A percentile compares a stretch with the other conserved stretches of the same genome.
phyloP scores from a whole-genome alignment of 805 yeast species.

The Metschnikowia orientalis region DNA sequence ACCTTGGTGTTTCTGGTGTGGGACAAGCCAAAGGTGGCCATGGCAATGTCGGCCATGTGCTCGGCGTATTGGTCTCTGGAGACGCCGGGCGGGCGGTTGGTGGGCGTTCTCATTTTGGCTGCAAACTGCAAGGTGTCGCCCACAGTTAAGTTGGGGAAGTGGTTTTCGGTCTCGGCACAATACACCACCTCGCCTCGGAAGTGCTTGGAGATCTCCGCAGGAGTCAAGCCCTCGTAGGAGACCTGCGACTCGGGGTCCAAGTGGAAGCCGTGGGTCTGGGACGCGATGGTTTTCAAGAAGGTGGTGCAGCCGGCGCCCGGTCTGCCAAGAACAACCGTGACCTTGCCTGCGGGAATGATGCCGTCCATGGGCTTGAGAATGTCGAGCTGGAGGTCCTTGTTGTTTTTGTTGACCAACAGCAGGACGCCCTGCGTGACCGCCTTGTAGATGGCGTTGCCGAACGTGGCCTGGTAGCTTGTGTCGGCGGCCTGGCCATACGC shows the following conservation, averaged over 20 bases:
- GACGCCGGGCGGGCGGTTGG: slow-evolving; percentile 52
- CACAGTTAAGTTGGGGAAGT: slow-evolving; percentile 65
- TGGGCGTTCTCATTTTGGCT: slow-evolving; percentile 55
- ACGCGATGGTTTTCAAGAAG: slow-evolving; percentile 57
- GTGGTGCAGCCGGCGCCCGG: slow-evolving; percentile 80
- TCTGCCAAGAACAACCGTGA: slow-evolving; percentile 68
- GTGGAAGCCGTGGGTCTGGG: slow-evolving; percentile 56
- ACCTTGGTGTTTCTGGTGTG: slow-evolving; percentile 56
- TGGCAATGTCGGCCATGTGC: slow-evolving; percentile 37
- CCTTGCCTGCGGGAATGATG: slow-evolving; percentile 54
- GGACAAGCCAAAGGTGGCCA: slow-evolving; percentile 47
- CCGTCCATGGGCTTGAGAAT: slow-evolving; percentile 66
- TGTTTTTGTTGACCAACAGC: slow-evolving; percentile 11
- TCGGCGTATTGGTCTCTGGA: slow-evolving; percentile 46
- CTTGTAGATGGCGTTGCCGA: slow-evolving; percentile 32
- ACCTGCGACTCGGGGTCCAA: slow-evolving; percentile 42
- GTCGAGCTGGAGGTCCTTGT: slow-evolving; percentile 30
- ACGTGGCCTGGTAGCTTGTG: slow-evolving; percentile 60
- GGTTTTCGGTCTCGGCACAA: slow-evolving; percentile 62
- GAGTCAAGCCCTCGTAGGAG: slow-evolving; percentile 51
- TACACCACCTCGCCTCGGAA: slow-evolving; percentile 66
- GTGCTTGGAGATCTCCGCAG: slow-evolving; percentile 45
- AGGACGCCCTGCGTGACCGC: slow-evolving; percentile 11
- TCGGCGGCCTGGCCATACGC: slow-evolving; percentile 63
- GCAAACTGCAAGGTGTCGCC: slow-evolving; percentile 61